These are phyloP conservation scores for Trichoderma cornu-damae DNA, from an alignment of 2,329 filamentous ascomycete species.

Conservation along the genomic window DNA sequence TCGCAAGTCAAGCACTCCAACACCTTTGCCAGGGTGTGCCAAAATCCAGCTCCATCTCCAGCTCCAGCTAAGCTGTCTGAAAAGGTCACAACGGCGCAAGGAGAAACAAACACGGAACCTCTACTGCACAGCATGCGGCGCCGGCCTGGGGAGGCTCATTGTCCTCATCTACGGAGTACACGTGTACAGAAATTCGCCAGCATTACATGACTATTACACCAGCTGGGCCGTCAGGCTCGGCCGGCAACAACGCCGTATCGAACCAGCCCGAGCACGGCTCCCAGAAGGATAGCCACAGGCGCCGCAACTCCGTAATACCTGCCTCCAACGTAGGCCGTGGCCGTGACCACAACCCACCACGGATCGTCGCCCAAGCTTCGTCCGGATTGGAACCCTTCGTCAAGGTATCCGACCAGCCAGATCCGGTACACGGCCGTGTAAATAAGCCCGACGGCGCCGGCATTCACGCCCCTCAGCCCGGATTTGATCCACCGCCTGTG, in stretches of 20 bases:
- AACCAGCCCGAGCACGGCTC: slow-evolving; percentile 33
- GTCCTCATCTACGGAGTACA: too few species aligned
- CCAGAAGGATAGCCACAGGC: slow-evolving; percentile 32
- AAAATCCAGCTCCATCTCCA: too few species aligned
- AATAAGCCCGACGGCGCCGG: slow-evolving; percentile 55
- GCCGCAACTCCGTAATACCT: slow-evolving; percentile 31
- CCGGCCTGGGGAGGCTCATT: too few species aligned
- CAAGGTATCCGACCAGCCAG: slow-evolving; percentile 58
- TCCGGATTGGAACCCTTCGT: slow-evolving; percentile 43
- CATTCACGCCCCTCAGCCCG: slow-evolving; percentile 52
- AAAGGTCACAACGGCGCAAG: too few species aligned
- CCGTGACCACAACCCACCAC: slow-evolving; percentile 59
- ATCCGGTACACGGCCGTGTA: slow-evolving; percentile 61
- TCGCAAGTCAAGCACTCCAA: too few species aligned
- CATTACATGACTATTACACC: too few species aligned
- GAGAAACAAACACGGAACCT: too few species aligned
- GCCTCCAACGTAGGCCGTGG: slow-evolving; percentile 35
- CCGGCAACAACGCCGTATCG: slow-evolving; percentile 28
- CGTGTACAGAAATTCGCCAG: too few species aligned
- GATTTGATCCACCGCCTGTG: slow-evolving; percentile 43
- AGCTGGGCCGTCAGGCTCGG: not conserved
- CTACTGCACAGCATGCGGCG: too few species aligned
- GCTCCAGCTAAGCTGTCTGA: too few species aligned
- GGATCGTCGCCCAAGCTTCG: slow-evolving; percentile 53
- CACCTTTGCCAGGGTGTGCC: too few species aligned